These are phyloP conservation scores for Solanum corneliomulleri DNA, from an alignment of 257 asterid species.

Conservation along the genomic window DNA sequence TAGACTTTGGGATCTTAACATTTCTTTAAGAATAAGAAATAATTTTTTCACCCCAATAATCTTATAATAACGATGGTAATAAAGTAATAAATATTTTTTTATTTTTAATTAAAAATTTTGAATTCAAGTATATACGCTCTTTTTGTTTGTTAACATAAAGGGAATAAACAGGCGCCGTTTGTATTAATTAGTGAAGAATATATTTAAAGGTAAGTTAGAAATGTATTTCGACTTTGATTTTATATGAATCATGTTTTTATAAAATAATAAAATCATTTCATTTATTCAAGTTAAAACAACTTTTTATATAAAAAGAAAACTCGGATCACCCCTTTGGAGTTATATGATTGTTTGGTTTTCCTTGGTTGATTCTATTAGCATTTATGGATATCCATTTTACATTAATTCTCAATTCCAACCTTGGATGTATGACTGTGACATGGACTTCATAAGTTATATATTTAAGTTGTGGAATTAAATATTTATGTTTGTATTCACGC, in stretches of 20 bases:
- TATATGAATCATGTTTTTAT: neutral
- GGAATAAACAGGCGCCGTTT: neutral
- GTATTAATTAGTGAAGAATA: neutral
- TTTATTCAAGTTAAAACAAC: neutral
- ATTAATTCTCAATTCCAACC: neutral
- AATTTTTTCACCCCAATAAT: neutral
- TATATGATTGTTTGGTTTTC: neutral
- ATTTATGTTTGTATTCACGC: neutral
- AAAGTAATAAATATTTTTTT: too few relatives aligned
- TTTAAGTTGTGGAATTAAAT: neutral
- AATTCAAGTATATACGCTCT: too few relatives aligned
- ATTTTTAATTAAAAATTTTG: too few relatives aligned
- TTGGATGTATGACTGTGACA: neutral
- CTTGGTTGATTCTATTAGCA: neutral
- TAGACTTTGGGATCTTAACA: neutral
- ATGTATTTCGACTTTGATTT: neutral
- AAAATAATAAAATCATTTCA: neutral
- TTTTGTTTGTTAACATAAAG: neutral
- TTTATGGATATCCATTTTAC: neutral
- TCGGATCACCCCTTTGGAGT: neutral
- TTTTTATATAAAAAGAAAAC: neutral
- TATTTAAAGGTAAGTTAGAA: neutral
- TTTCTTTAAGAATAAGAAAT: neutral
- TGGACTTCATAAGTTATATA: neutral
- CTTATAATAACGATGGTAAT: neutral